These are phyloP conservation scores for Panicum hallii DNA, from an alignment of 202 grass and related monocot genomes.

Conservation along the genomic window DNA sequence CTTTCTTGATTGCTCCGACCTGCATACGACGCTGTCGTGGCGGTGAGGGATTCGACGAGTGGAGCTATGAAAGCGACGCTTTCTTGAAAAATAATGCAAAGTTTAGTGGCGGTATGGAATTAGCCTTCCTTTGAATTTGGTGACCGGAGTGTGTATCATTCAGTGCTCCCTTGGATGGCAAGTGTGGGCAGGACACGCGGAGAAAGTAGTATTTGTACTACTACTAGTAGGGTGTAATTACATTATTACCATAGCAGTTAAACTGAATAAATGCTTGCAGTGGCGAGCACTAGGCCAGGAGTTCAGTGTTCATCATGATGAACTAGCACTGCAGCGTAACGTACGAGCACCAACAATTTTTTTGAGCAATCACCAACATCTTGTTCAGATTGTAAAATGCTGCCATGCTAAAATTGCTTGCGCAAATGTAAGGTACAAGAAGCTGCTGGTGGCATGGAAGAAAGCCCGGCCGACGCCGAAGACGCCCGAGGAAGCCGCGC, in stretches of 20 bases:
- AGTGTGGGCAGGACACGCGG: background rate
- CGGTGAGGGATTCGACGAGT: background rate
- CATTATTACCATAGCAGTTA: background rate
- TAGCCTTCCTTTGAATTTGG: background rate
- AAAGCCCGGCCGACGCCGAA: slow-evolving; percentile 75
- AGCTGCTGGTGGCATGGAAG: slow-evolving; percentile 84
- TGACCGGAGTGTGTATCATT: background rate
- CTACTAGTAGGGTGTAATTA: background rate
- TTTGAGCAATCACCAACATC: too few relatives aligned
- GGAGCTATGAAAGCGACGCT: background rate
- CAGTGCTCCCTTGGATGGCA: background rate
- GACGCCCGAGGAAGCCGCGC: slow-evolving; percentile 74
- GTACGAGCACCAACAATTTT: background rate
- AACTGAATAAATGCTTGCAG: background rate
- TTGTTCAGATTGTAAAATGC: background rate
- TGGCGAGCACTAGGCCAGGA: background rate
- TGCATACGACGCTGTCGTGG: background rate
- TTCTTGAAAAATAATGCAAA: background rate
- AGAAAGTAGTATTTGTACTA: background rate
- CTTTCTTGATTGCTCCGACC: background rate
- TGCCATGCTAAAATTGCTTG: background rate
- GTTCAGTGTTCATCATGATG: background rate
- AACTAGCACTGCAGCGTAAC: background rate
- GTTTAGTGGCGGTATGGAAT: background rate
- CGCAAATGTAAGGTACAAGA: slow-evolving; percentile 73